Evolutionary conservation across 164 flowering plant genomes (phyloP).

Genomic region (Aristolochia contorta): DNA sequence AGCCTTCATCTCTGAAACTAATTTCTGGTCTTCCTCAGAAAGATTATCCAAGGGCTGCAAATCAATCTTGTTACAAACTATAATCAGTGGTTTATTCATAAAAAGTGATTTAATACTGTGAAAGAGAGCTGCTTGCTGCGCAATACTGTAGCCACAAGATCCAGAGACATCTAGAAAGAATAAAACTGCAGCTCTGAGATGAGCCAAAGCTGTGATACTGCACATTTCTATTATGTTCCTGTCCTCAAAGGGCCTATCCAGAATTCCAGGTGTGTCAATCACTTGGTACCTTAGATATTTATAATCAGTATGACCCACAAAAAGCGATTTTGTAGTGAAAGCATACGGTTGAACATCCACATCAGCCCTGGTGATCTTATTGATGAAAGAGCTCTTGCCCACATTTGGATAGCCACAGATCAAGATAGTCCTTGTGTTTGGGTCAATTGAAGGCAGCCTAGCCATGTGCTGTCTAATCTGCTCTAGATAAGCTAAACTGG

Average conservation of each 20-base stretch:
- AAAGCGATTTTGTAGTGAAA: conserved; percentile 85
- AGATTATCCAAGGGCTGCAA: conserved; percentile 71
- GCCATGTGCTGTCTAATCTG: conserved; percentile 93
- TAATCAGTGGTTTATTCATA: conserved; percentile 72
- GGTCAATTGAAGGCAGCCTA: conserved; percentile 87
- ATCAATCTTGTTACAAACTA: conserved; percentile 91
- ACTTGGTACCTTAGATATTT: conserved; percentile 83
- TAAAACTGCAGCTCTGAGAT: conserved; percentile 77
- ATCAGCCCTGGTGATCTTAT: conserved; percentile 88
- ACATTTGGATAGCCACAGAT: conserved; percentile 94
- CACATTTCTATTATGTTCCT: conserved; percentile 95
- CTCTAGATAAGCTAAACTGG: conserved; percentile 82
- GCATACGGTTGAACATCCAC: conserved; percentile 97
- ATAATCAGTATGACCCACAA: conserved; percentile 91
- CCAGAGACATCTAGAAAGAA: conserved; percentile 86
- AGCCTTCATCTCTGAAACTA: conserved; percentile 71
- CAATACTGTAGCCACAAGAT: conserved; percentile 80
- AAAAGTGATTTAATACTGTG: conserved; percentile 88
- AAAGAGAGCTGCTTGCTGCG: conserved; percentile 84
- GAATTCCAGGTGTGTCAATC: conserved; percentile 88
- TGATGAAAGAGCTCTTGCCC: conserved; percentile 87
- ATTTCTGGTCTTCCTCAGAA: conserved; percentile 70
- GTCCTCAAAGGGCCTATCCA: conserved; percentile 90
- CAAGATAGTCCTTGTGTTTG: conserved; percentile 73
- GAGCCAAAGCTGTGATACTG: conserved; percentile 88